Evolutionary conservation across 2,329 filamentous ascomycete species (phyloP).

Genomic region (Graphilbum fragrans): DNA sequence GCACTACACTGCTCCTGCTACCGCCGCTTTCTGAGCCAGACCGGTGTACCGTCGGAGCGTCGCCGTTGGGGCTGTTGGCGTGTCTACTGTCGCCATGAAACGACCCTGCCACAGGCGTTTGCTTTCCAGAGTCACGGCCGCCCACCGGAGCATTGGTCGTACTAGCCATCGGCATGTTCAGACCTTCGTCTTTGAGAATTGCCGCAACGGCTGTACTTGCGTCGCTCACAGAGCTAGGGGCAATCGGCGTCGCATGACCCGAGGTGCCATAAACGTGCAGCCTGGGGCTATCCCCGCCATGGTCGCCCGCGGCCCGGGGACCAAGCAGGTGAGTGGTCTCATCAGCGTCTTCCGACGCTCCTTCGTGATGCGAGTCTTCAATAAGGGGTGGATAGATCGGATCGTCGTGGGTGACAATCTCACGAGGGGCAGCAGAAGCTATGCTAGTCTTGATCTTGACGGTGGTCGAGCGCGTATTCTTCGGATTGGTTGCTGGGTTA

Average conservation of each 20-base stretch:
- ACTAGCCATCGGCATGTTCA: too few species aligned
- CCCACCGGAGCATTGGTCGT: too few species aligned
- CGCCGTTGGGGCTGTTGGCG: too few species aligned
- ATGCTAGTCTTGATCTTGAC: constrained; percentile 49
- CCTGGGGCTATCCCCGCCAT: neutral
- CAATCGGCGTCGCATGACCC: too few species aligned
- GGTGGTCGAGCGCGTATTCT: constrained; percentile 46
- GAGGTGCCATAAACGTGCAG: constrained; percentile 1
- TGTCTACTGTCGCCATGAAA: neutral
- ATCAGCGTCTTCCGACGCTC: constrained; percentile 14
- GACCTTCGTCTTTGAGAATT: neutral
- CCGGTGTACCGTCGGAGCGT: neutral
- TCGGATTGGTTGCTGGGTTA: constrained; percentile 53
- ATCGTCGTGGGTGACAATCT: neutral
- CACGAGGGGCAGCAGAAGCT: neutral
- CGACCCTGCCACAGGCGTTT: neutral
- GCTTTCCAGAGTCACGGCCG: neutral
- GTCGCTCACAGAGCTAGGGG: neutral
- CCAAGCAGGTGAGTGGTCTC: constrained; percentile 31
- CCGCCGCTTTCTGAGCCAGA: constrained; percentile 9
- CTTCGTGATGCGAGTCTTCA: constrained; percentile 1
- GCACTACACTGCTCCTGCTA: constrained; percentile 3
- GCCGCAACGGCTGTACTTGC: neutral
- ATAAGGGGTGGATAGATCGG: neutral
- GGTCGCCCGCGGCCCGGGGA: constrained; percentile 16